Evolutionary conservation across 352 stramenopile genomes (phyloP), one percentile per base, ranked within the genome.

Genomic region (Pythium dissotocum): DNA sequence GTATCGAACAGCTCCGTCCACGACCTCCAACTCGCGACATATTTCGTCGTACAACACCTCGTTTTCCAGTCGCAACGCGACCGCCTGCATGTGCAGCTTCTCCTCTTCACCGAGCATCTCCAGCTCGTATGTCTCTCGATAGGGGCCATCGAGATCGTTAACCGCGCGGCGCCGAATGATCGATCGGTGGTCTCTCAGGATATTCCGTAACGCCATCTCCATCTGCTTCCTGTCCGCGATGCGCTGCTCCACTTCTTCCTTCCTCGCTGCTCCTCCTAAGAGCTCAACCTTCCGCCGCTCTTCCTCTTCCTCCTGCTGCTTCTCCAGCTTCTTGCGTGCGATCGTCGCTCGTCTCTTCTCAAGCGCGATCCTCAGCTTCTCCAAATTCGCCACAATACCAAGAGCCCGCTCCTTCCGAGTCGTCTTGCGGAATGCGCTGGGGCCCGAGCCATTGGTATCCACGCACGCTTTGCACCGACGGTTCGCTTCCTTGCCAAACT

Each of bases 1-100:
- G 5, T 57, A 36, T 44, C 49, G 46, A 6, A 69, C 63, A 38
- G 48, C 61, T 8, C 63, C 63, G 14, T 69, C 55, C 16, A 69
- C 36, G 3, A 63, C 53, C 2, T 40, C 13, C 21, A 69, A n/a
- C 14, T 58, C 35, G 1, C 48, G 32, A 33, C 55, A 69, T 0
- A 63, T 42, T 4, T 42, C 40, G 2, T 62, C 55, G 33, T 63
- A 69, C n/a, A 69, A 4, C 0, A 56, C 28, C 26, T 28, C 42
- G 35, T 69, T 58, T 3, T 35, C 26, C 8, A 53, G 44, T 12
- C 63, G 36, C 21, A 69, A 6, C 44, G 6, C 4, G 3, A 33
- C 63, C 1, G 63, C 54, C 24, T 63, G 32, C 16, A 63, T 46
- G 32, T 69, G 63, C 0, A 69, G 54, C 32, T 44, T 53, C 13